Evolutionary conservation across 2,329 filamentous ascomycete genomes (phyloP), one percentile per base, ranked within the genome.

Genomic region (Trichophyton rubrum): DNA sequence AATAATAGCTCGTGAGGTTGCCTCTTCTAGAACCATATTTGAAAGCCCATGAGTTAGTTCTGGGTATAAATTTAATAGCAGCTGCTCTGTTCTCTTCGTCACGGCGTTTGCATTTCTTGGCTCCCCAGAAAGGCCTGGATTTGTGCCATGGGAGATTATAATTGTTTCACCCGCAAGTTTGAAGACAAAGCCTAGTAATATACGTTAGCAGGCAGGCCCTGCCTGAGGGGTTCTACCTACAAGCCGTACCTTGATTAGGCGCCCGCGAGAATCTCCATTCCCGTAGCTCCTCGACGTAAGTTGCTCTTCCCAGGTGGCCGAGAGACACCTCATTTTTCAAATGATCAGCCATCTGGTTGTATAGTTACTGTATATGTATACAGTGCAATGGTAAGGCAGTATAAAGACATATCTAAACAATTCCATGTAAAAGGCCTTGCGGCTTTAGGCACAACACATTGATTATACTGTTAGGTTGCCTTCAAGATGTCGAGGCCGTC

Each of bases 311-410:
- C 60, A 82, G 72, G 67, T 83, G 80, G 73, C 82, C 82, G 72
- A 82, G 84, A 63, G 79, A 79, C 59, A 84, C 27, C n/a, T 55
- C 51, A 35, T 55, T 33, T 7, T 33, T 68, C 49, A 70, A 68
- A 64, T 71, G 69, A 65, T 84, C 79, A 84, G 78, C 79, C 82
- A 85, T 85, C 74, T 67, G 81, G 79, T 71, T 74, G 74, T 68
- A 68, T n/a, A 33, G 51, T 55, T 15, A 24, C 51, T 3, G 20
- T 51, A 51, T 4, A 17, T 38, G 30, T 55, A 35, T 35, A 33
- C 27, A 55, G 30, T n/a, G 51, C 15, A 8, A 33, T 55, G 6
- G 3, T 35, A n/a, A 15, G n/a, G n/a, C 51, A 55, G 33, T 55
- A 55, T 35, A 33, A 20, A 55, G 51, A 8, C 51, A 55, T 55